Base-by-base conservation (phyloP, 2,329 filamentous ascomycete genomes). In the Cladosporium colombiae region DNA sequence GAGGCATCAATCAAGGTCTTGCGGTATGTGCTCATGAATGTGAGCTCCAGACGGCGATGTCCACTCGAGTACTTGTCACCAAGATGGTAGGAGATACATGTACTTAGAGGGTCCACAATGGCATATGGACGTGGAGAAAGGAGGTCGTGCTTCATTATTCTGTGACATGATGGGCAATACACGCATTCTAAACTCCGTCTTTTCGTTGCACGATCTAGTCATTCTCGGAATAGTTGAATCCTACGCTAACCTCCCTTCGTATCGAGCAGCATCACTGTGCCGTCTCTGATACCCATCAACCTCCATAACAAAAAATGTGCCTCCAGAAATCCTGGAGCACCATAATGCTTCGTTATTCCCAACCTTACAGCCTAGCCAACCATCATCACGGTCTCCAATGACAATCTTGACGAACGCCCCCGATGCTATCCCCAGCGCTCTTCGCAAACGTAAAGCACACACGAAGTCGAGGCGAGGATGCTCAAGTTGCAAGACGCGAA, bases 391-490 rank as follows among this genome's bases (percentile, higher is more conserved):
- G 8, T 21, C 40, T 10, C 1, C 23, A 7, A 62, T 62, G 59
- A 50, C 29, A 4, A 16, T 16, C 11, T 10, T 14, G 25, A 13
- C n/a, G 16, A 50, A 16, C n/a, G 23, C 44, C 21, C 16, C n/a
- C 21, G 27, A 35, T 35, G 29, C 44, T 14, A 21, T 46, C 10
- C 29, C 23, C 46, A 40, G 31, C 8, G 27, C 59, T 8, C 33
- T 37, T 11, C 68, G 68, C 52, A 70, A 70, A 56, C 70, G 72
- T 18, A 70, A 68, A 46, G 66, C 71, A 21, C 85, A 87, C 68
- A 82, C 77, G 25, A 87, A 87, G 70, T 86, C 84, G 1, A 78
- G 83, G 21, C 76, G 78, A 16, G 85, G 85, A 1, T 87, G 85
- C 68, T 80, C 80, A 3, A 87, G 86, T 69, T 88, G 85, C 72